Evolutionary conservation across 345 rosid species (phyloP).

Genomic region (Arabis hirsuta): DNA sequence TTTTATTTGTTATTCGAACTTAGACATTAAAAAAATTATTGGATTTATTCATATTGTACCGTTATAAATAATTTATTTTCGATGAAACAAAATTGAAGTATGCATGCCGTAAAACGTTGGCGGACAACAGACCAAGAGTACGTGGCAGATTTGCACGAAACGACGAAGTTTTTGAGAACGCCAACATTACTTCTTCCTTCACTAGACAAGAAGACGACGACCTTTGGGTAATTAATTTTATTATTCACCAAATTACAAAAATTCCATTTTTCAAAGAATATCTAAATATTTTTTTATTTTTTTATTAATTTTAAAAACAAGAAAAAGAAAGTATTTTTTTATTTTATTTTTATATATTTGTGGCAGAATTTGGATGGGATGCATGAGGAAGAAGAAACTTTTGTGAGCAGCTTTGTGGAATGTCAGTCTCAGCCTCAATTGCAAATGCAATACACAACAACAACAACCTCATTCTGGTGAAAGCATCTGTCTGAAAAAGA

Average conservation of each 20-base stretch:
- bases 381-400: slow-evolving; percentile 43
- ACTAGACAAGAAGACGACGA: slow-evolving; percentile 72
- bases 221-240: slow-evolving; percentile 62
- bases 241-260: slow-evolving; percentile 15
- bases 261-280: neutral
- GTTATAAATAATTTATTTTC: slow-evolving; percentile 13
- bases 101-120: slow-evolving; percentile 96
- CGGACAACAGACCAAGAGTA: slow-evolving; percentile 94
- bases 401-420: slow-evolving; percentile 31
- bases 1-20: too few species aligned
- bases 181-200: slow-evolving; percentile 60
- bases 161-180: slow-evolving; percentile 62
- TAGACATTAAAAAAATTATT: neutral
- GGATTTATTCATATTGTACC: too few species aligned
- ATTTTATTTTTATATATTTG: neutral
- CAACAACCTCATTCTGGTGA: slow-evolving; percentile 39
- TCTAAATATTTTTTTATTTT: neutral
- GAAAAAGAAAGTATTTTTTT: too few species aligned
- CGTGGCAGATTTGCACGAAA: slow-evolving; percentile 99
- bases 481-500: slow-evolving; percentile 25
- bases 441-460: slow-evolving; percentile 36
- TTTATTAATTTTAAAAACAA: neutral
- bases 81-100: slow-evolving; percentile 51
- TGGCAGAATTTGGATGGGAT: slow-evolving; percentile 45
- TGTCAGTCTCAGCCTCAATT: slow-evolving; percentile 36